Evolutionary conservation across 306 rosid species (phyloP), one percentile per base, ranked within the genome.

Genomic region (Pterocarpus macrocarpus): DNA sequence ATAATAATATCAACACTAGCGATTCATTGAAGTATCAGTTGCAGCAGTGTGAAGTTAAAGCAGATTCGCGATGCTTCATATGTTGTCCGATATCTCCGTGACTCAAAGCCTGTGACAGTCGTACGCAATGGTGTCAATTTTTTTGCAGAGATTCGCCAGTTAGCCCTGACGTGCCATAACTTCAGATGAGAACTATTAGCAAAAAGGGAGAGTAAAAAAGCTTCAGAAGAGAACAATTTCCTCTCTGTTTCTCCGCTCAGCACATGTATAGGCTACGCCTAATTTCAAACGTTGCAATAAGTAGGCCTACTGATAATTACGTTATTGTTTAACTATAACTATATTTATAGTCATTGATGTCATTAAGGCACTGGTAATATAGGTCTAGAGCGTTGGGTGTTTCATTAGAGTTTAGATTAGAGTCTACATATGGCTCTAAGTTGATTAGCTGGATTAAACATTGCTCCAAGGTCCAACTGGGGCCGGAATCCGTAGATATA

Each of bases 11-110:
- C 34, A 43, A 45, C 11, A 12, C 58, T n/a, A 10, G 5, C 38
- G 6, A 44, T 5, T 45, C 73, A 44, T 69, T 69, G 73, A 67
- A 64, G 28, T 67, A 16, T 44, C 38, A 45, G 3, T 44, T 22
- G 58, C 58, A 69, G 58, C 58, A 45, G 0, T 44, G 58, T 41
- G 17, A 67, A 43, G 72, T 43, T 43, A 67, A 69, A 22, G 9
- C 22, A 69, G 73, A 69, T 69, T 69, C 73, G 73, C 56, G 39
- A 69, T 12, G 58, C 39, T 45, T 44, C 35, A 28, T 44, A 47
- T 44, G 22, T 32, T 2, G 66, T 61, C n/a, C 15, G 41, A 61
- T 9, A 16, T 3, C 11, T 1, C 16, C 3, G 35, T 58, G n/a
- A 4, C 36, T 28, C 64, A 58, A 22, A 58, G 36, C 44, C 68